Base-by-base conservation (phyloP, 805 yeast genomes). In the Candida morakotiae region DNA sequence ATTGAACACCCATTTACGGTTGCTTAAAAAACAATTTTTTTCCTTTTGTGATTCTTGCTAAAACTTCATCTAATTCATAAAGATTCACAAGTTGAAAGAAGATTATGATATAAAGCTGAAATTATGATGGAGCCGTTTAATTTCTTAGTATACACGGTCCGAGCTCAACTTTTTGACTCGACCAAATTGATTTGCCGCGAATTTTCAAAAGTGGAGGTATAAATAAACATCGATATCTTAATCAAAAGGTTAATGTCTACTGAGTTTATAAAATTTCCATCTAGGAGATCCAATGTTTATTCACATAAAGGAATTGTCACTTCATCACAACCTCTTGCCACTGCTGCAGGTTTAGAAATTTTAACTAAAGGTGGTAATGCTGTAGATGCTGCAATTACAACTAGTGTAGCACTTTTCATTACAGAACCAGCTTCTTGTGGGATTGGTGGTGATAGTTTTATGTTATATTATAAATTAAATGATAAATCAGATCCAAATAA, bases 1-100 rank as follows among this genome's bases (percentile, higher is more conserved):
- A 85, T 50, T 86, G 87, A 32, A 93, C 99, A 66, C 99, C 99
- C 99, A 93, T 91, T 4, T 26, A 6, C 6, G 17, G 9, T 26
- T 26, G 28, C 28, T 26, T 26, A 26, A 26, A 14, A 24, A 24
- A 17, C 5, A 18, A 8, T 9, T 16, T 19, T 19, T 29, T 18
- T 19, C 11, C 9, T 29, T 28, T 29, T 29, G 32, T 29, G 32
- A 9, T 9, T n/a, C 9, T 27, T 27, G 19, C 29, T 27, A 6
- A 27, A 8, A 27, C 8, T n/a, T n/a, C n/a, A n/a, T n/a, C n/a
- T n/a, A n/a, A n/a, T n/a, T n/a, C n/a, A n/a, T n/a, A n/a, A n/a
- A n/a, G n/a, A n/a, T n/a, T n/a, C n/a, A n/a, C n/a, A n/a, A n/a
- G n/a, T n/a, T n/a, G n/a, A n/a, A n/a, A n/a, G n/a, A n/a, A n/a